Base-by-base conservation (phyloP, 202 grass and related monocot genomes). In the Brachypodium distachyon region DNA sequence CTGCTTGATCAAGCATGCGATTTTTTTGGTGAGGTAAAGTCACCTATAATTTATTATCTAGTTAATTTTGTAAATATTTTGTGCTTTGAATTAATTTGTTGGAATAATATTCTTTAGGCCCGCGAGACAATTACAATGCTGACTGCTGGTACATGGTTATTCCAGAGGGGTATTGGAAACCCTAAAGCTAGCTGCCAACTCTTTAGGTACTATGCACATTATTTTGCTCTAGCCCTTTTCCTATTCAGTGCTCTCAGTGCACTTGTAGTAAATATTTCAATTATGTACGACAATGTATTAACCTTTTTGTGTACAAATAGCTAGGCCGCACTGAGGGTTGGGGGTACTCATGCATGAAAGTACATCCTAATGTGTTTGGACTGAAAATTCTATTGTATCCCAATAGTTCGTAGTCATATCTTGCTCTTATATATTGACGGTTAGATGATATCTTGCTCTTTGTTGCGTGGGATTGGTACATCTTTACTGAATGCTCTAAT, bases 21-120 rank as follows among this genome's bases (percentile, higher is more conserved):
- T 77, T 95, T 92, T 63, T 98, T 98, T 87, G 91, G 96, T 74
- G 96, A 95, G 74, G 95, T 98, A 98, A 98, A 91, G 96, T 95
- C 52, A 69, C 36, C n/a, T n/a, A 34, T 9, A 70, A 34, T 6
- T 42, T 60, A 13, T 14, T 2, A 58, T 82, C 26, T 66, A 28
- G 31, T 79, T 78, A n/a, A n/a, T 32, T 52, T 57, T 59, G n/a
- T 73, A 64, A 41, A 41, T 4, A 71, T 34, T 58, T 17, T 79
- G 50, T 34, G 21, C 42, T 31, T 68, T 65, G 54, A 48, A 29
- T 39, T 83, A 57, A 80, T 65, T 68, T 38, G 12, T 0, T 50
- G 14, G 19, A 1, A 58, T 23, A 64, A 72, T 76, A 13, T 67
- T 10, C 72, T 83, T 6, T 54, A 98, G 96, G 96, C 95, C 51